Evolutionary conservation across 805 yeast species (phyloP).

Genomic region (Maudiozyma bulderi): DNA sequence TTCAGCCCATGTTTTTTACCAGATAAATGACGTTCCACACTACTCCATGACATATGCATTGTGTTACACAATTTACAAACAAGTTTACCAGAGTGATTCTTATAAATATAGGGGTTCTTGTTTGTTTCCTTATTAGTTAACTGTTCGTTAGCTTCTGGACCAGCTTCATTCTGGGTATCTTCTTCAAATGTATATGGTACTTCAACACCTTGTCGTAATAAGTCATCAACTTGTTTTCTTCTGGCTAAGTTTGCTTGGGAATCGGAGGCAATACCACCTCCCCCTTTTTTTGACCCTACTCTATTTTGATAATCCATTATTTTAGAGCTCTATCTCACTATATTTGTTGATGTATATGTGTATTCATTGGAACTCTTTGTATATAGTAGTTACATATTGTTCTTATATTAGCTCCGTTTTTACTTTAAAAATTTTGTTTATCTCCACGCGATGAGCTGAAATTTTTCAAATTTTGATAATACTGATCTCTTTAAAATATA

Average conservation of each 20-base stretch:
- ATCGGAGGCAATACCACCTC: slow-evolving; percentile 78
- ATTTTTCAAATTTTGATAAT: too few species aligned
- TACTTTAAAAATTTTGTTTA: too few species aligned
- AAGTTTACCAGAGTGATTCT: slow-evolving; percentile 71
- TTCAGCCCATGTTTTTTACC: slow-evolving; percentile 77
- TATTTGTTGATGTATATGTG: background rate
- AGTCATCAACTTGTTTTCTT: slow-evolving; percentile 55
- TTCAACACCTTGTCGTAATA: slow-evolving; percentile 35
- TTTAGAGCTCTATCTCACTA: background rate
- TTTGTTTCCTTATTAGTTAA: slow-evolving; percentile 30
- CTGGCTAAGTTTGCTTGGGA: slow-evolving; percentile 62
- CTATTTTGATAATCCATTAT: slow-evolving; percentile 81
- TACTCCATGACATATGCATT: slow-evolving; percentile 67
- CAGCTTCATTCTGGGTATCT: slow-evolving; percentile 29
- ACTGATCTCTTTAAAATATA: too few species aligned
- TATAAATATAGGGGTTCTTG: slow-evolving; percentile 62
- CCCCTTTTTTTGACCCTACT: slow-evolving; percentile 84
- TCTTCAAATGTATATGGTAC: slow-evolving; percentile 33
- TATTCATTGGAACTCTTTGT: background rate
- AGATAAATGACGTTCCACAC: slow-evolving; percentile 74
- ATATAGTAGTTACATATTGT: background rate
- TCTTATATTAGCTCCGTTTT: background rate
- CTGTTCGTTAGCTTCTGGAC: slow-evolving; percentile 36
- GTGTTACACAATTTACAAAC: slow-evolving; percentile 84
- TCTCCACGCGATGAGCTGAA: too few species aligned